Percentiles rank a stretch among this genome's conserved stretches.
Conservation (phyloP, 2,329 filamentous ascomycete genomes). For the Stagonosporopsis rhizophila region DNA sequence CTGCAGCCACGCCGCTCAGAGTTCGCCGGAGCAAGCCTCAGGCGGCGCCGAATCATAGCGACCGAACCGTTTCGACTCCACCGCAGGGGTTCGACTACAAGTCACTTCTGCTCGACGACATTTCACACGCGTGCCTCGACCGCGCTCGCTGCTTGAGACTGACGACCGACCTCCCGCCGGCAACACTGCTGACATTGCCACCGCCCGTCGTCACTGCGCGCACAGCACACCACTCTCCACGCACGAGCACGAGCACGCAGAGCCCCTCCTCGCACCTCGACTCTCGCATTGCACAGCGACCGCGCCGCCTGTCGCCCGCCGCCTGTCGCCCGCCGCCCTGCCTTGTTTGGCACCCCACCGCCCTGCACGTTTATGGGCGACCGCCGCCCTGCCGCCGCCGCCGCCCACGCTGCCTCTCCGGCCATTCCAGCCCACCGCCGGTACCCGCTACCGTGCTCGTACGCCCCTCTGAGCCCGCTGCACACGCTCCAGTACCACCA, state of each 20-base stretch:
- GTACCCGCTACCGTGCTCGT: conserved; percentile 12
- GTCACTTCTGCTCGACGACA: conserved; percentile 19
- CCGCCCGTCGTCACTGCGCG: conserved; percentile 1
- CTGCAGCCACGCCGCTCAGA: no score
- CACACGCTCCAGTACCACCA: conserved; percentile 23
- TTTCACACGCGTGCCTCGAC: conserved; percentile 15
- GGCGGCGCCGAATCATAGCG: conserved; percentile 27
- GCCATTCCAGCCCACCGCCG: conserved; percentile 5
- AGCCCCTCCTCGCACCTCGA: conserved; percentile 20
- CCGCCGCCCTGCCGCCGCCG: conserved; percentile 30
- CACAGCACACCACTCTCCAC: conserved; percentile 2
- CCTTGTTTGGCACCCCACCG: conserved; percentile 8
- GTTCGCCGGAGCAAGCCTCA: conserved; percentile 16
- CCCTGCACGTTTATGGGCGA: conserved; percentile 33
- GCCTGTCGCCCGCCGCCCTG: conserved; percentile 7
- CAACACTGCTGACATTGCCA: conserved; percentile 10
- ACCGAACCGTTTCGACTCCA: conserved; percentile 25
- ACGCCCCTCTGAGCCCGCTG: conserved; percentile 23
- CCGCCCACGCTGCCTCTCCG: conserved; percentile 5
- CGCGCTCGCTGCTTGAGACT: conserved; percentile 12
- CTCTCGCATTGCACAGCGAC: conserved; percentile 19
- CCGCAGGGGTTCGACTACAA: conserved; percentile 32
- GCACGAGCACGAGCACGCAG: conserved; percentile 12
- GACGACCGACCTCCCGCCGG: conserved; percentile 3
- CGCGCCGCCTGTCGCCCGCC: conserved; percentile 11